Base-by-base conservation (phyloP, 192 early-diverging fungal genomes). In the Coemansia sp. region DNA sequence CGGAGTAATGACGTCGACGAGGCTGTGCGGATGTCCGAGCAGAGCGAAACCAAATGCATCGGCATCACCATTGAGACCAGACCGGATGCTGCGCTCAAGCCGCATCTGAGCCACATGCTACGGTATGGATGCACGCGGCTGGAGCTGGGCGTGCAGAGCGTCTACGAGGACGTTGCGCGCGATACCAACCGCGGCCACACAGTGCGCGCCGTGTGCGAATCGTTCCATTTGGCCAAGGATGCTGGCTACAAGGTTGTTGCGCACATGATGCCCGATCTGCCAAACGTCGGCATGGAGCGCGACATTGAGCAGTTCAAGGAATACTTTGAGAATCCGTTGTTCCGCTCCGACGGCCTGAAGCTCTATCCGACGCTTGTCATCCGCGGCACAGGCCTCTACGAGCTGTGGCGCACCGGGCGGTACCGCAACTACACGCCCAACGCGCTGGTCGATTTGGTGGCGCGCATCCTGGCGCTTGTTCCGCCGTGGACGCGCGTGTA, bases 181-280 rank as follows among this genome's bases (percentile, higher is more conserved):
- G 98, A 99, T 73, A 99, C 98, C 3, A 99, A 99, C 64, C 86
- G 92, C 44, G 98, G 98, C 35, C 98, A 99, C 72, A 99, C 98
- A 16, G 98, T 99, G 61, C 93, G 92, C 59, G 95, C 98, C 1
- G 98, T 99, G 0, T 93, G 91, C 71, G 98, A 99, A 78, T 93
- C 94, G 18, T 99, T 99, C 77, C 97, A 98, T 49, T 80, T 99
- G 58, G 92, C 92, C 64, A 99, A 99, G 78, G 98, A 99, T 68
- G 92, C 95, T 20, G 98, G 98, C 12, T 99, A 95, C 86, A 99
- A 99, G 73, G 92, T 99, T 0, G 98, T 99, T 11, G 90, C 96
- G 16, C 98, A 99, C 66, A 99, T 99, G 98, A 99, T 99, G 98
- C 98, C 98, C 11, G 97, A 99, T 85, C 83, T 99, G 62, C 97